These are phyloP conservation scores for Aureobasidium sp. DNA, from an alignment of 2,329 filamentous ascomycete genomes.

Conservation along the genomic window DNA sequence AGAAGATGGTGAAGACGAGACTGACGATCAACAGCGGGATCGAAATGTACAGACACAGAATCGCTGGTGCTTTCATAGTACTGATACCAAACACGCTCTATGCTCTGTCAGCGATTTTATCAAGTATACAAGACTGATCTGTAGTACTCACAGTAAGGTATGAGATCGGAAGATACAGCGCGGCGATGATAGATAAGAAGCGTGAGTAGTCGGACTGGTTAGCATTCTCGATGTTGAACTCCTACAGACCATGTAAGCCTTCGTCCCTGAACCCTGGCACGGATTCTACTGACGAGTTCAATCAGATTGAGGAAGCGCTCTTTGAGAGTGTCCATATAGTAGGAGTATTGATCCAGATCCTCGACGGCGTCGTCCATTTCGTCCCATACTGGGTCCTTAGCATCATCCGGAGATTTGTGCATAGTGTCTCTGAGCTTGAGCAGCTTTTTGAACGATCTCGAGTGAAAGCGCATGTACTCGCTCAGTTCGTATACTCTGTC, in stretches of 20 bases:
- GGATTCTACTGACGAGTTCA: conserved; percentile 22
- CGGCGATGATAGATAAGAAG: conserved; percentile 30
- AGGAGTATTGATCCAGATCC: conserved; percentile 31
- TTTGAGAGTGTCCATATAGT: conserved; percentile 28
- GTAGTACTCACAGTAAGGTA: conserved; percentile 23
- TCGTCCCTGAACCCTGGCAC: neutral
- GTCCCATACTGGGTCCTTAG: conserved; percentile 28
- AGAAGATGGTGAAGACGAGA: conserved; percentile 24
- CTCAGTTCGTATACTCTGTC: conserved; percentile 31
- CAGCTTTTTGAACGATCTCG: conserved; percentile 29
- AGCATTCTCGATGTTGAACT: conserved; percentile 34
- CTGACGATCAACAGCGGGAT: conserved; percentile 28
- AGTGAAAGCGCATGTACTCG: conserved; percentile 31
- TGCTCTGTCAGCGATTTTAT: neutral
- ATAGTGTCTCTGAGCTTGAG: conserved; percentile 28
- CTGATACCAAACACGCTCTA: conserved; percentile 31
- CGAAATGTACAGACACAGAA: conserved; percentile 30
- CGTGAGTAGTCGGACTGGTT: conserved; percentile 29
- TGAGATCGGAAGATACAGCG: conserved; percentile 31
- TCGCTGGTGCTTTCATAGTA: conserved; percentile 26
- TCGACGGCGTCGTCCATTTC: conserved; percentile 32
- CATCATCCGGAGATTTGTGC: conserved; percentile 21
- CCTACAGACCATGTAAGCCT: conserved; percentile 15
- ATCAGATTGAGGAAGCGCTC: conserved; percentile 34
- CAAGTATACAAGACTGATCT: neutral